Base-by-base conservation (phyloP, 2,329 filamentous ascomycete species). In the Ceratocystis papillata region DNA sequence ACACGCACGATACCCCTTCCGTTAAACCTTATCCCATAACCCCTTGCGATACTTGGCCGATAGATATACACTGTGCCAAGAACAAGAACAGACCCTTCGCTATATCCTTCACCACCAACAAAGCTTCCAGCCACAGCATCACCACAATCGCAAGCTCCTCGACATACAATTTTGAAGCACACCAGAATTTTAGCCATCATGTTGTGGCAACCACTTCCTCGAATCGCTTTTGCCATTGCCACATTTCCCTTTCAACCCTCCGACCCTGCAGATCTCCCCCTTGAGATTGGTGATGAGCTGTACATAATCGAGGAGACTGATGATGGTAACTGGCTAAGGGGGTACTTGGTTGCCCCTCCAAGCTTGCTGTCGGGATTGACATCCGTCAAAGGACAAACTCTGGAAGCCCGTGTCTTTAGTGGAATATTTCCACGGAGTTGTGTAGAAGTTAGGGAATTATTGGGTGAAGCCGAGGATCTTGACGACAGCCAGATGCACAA, bases 241-340 rank as follows among this genome's bases (percentile, higher is more conserved):
- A 92, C 87, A 71, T 96, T 92, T 76, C 94, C 94, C 46, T 99
- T 99, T 78, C 83, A 88, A 72, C 89, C 94, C 68, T 87, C 89
- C 68, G 87, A 87, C 70, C 85, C 91, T 65, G 89, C 91, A 75
- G 94, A 99, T 77, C 86, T 99, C 22, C 94, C 95, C 8, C 87
- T 99, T 74, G 92, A 99, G 77, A 90, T 99, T 70, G 94, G 94
- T 75, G 94, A 99, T 82, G 94, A 99, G 77, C 81, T 99, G 70
- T 99, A 99, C 78, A 95, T 99, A 70, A 96, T 99, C 74, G 93
- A 97, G 77, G 90, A 97, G 77, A 95, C 93, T 48, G 88, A 90
- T 25, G 85, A 96, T 77, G 89, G 88, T 72, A 84, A 90, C 74
- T 99, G 94, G 95, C 88, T 93, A 76, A 87, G 94, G 65, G 94